Evolutionary conservation across 1,284 basidiomycete species (phyloP).

Genomic region (Coniferiporia sulphurascens): DNA sequence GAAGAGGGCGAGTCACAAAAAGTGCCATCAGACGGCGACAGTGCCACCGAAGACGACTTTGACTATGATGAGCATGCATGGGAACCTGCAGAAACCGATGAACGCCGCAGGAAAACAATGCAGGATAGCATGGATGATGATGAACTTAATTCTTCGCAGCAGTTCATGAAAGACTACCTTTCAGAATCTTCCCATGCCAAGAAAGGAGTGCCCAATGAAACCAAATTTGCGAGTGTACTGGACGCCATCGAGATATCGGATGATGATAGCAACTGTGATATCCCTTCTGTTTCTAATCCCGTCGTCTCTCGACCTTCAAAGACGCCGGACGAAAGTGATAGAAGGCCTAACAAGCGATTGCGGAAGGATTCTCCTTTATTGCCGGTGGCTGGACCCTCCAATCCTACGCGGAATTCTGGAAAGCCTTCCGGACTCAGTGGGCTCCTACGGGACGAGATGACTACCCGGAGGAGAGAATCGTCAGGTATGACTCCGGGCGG

Average conservation of each 20-base stretch:
- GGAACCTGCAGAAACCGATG: slow-evolving; percentile 14
- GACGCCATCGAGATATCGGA: slow-evolving; percentile 21
- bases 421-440: slow-evolving; percentile 30
- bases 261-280: slow-evolving; percentile 30
- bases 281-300: slow-evolving; percentile 21
- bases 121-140: slow-evolving; percentile 14
- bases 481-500: slow-evolving; percentile 29
- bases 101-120: slow-evolving; percentile 15
- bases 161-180: slow-evolving; percentile 17
- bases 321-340: not conserved
- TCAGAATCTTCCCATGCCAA: slow-evolving; percentile 29
- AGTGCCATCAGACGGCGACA: slow-evolving; percentile 23
- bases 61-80: slow-evolving; percentile 5
- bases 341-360: not conserved
- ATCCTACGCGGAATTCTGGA: not conserved
- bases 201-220: not conserved
- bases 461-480: slow-evolving; percentile 43
- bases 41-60: slow-evolving; percentile 9
- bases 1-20: slow-evolving; percentile 19
- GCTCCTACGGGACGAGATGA: slow-evolving; percentile 42
- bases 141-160: slow-evolving; percentile 8
- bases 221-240: slow-evolving; percentile 1
- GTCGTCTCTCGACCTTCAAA: slow-evolving; percentile 13
- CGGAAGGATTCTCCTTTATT: not conserved
- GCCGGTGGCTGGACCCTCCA: not conserved